Conservation (phyloP, 371 early-diverging fungal species). For the Rhizomucor miehei region DNA sequence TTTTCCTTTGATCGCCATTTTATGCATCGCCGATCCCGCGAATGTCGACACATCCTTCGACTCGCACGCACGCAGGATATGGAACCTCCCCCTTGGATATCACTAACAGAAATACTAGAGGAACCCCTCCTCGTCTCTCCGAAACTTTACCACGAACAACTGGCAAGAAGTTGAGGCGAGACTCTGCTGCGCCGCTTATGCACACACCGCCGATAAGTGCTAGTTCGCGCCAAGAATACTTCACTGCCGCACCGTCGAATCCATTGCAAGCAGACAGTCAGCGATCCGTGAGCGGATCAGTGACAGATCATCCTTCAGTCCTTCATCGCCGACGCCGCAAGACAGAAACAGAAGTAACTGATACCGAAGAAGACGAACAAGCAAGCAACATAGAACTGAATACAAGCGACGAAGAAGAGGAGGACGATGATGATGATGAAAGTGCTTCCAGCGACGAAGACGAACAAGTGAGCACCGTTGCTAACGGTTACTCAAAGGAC, state of each 20-base stretch:
- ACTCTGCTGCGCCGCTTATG: conserved; percentile 49
- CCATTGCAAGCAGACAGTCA: background rate
- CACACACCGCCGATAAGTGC: conserved; percentile 26
- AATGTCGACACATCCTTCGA: conserved; percentile 45
- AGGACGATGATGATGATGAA: conserved; percentile 14
- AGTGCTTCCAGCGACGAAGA: conserved; percentile 22
- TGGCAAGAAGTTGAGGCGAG: conserved; percentile 21
- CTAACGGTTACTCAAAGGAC: background rate
- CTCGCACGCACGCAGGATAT: conserved; percentile 34
- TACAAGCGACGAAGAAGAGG: conserved; percentile 29
- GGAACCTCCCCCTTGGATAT: conserved; percentile 29
- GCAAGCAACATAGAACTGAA: conserved; percentile 21
- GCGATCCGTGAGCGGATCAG: background rate
- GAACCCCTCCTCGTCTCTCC: background rate
- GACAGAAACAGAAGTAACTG: conserved; percentile 12
- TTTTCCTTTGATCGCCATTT: background rate
- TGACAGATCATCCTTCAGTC: conserved; percentile 4
- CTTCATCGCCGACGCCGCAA: conserved; percentile 19
- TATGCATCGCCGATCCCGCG: conserved; percentile 7
- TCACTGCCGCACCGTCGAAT: background rate
- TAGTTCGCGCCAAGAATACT: conserved; percentile 1
- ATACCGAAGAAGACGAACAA: conserved; percentile 11
- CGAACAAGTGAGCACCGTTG: conserved; percentile 30
- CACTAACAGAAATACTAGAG: background rate
- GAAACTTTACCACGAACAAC: conserved; percentile 3